Percentiles rank a stretch among this genome's conserved stretches.
Conservation (phyloP, 306 rosid species). For the Vigna hirtella region DNA sequence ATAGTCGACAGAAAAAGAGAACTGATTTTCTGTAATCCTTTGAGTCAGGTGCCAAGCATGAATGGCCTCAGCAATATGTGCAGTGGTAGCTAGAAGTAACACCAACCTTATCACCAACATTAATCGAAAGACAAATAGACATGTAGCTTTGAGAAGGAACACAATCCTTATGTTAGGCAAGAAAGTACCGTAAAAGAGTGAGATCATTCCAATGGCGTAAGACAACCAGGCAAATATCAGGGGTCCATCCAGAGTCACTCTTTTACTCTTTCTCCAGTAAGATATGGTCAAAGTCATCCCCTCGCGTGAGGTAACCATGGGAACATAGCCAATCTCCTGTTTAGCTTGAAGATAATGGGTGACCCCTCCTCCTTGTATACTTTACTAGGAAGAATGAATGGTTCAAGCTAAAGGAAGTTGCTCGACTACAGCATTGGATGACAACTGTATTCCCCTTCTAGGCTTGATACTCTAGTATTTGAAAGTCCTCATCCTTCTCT, state of each 20-base stretch:
- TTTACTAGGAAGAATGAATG: too few species aligned
- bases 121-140: constrained; percentile 72
- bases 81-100: constrained; percentile 48
- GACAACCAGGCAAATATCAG: constrained; percentile 73
- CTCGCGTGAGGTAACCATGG: constrained; percentile 71
- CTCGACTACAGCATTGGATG: too few species aligned
- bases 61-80: constrained; percentile 65
- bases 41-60: constrained; percentile 80
- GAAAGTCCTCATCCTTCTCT: too few species aligned
- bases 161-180: constrained; percentile 75
- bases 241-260: constrained; percentile 81
- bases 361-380: constrained; percentile 51
- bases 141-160: constrained; percentile 56
- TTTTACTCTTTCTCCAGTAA: constrained; percentile 81
- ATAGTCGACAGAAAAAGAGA: too few species aligned
- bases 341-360: constrained; percentile 85
- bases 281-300: constrained; percentile 91
- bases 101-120: constrained; percentile 57
- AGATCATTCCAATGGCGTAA: constrained; percentile 67
- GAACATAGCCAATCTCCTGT: constrained; percentile 86
- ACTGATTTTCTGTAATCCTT: constrained; percentile 42
- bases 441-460: too few species aligned
- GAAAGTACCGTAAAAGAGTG: constrained; percentile 68
- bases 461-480: too few species aligned
- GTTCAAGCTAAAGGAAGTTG: too few species aligned